Evolutionary conservation across 2,329 filamentous ascomycete species (phyloP), one percentile per base, ranked within the genome.

Genomic region (Dactylellina haptotyla): DNA sequence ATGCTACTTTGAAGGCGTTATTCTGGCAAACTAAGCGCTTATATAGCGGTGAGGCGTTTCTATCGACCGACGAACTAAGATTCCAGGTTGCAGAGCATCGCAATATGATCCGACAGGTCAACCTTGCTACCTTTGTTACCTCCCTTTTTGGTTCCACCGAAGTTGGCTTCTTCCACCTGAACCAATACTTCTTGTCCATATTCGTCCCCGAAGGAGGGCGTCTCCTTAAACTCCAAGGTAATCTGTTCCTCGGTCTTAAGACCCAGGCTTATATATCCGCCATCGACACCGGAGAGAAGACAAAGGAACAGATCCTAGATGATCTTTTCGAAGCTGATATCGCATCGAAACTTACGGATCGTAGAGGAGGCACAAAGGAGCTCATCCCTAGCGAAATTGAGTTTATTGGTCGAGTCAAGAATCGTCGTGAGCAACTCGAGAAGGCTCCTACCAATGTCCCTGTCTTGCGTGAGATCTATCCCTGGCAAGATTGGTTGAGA

Each of bases 251-350:
- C 12, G 87, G 89, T 74, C 80, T 90, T 16, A 90, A 90, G 80
- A 89, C 88, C 1, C 88, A 89, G 78, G 87, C 87, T 12, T 89
- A 88, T 77, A 87, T 89, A 64, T 87, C 86, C 2, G 85, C 86
- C 2, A 82, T 87, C 77, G 84, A 86, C 75, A 85, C 84, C 76
- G 84, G 84, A 43, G 84, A 87, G 61, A 84, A 83, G 26, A 82
- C 83, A 1, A 84, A 84, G 53, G 84, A 86, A 18, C 84, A 87
- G 43, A 82, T 88, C 26, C 80, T 89, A 26, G 84, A 86, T 63
- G 84, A 87, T 58, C 80, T 89, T 0, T 89, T 90, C 76, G 87
- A 87, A 0, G 79, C 83, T 26, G 83, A 87, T 70, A 81, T 89
- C 45, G 85, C 85, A 54, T 81, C 85, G 14, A 81, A 83, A 18